Conservation (phyloP, 441 rosid species). For the Geranium incanum region DNA sequence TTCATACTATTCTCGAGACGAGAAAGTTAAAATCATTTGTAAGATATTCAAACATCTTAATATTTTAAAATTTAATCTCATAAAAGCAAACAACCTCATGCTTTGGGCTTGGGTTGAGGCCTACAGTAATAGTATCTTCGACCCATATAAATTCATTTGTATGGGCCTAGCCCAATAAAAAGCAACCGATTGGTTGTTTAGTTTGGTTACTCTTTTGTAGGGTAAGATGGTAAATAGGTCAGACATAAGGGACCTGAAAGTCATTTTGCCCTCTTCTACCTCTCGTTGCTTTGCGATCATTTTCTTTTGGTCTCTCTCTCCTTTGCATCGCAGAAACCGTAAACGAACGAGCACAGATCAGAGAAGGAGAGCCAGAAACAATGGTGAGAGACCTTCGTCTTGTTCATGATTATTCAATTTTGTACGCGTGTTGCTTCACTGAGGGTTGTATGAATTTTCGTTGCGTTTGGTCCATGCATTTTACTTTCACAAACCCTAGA, state of each 20-base stretch:
- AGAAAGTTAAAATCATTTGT: no score
- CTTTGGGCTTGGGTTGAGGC: no score
- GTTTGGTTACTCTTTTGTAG: background rate
- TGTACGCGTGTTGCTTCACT: background rate
- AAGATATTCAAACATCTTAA: no score
- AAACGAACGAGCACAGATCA: background rate
- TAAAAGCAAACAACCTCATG: no score
- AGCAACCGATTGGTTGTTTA: background rate
- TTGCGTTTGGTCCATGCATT: background rate
- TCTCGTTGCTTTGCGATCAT: background rate
- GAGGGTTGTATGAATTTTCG: background rate
- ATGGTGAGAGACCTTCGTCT: conserved; percentile 1
- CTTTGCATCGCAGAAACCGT: conserved; percentile 1
- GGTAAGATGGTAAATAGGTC: background rate
- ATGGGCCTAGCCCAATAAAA: background rate
- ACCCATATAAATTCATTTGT: background rate
- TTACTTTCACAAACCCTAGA: background rate
- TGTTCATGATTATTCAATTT: background rate
- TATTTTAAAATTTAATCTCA: no score
- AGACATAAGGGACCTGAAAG: background rate
- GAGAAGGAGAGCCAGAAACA: background rate
- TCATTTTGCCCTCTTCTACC: background rate
- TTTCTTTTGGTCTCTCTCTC: background rate
- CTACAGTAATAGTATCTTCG: background rate
- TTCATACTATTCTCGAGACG: no score